These are phyloP conservation scores for Myxozyma lipomycoides DNA, from an alignment of 805 yeast species.

Conservation along the genomic window DNA sequence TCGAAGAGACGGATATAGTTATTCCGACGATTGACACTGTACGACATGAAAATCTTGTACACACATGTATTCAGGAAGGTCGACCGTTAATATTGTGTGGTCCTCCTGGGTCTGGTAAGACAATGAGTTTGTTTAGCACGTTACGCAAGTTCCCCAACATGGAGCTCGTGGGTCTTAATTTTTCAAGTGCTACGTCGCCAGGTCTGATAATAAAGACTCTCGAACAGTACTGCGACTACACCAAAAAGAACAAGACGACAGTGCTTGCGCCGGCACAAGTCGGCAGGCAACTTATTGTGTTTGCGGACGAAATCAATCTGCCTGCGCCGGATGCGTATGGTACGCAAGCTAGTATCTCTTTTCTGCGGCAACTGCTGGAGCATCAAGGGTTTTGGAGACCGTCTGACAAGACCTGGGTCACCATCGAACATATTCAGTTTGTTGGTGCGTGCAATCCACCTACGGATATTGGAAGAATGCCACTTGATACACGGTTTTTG, in stretches of 20 bases:
- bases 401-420: slow-evolving; percentile 60
- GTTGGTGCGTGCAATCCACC: slow-evolving; percentile 98
- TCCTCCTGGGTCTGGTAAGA: slow-evolving; percentile 96
- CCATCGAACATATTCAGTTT: slow-evolving; percentile 60
- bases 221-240: slow-evolving; percentile 68
- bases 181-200: slow-evolving; percentile 76
- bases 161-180: slow-evolving; percentile 66
- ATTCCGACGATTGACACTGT: slow-evolving; percentile 78
- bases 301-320: slow-evolving; percentile 88
- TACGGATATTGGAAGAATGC: slow-evolving; percentile 67
- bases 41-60: slow-evolving; percentile 59
- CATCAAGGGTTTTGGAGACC: slow-evolving; percentile 73
- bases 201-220: slow-evolving; percentile 56
- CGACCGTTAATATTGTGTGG: slow-evolving; percentile 75
- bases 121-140: slow-evolving; percentile 78
- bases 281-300: slow-evolving; percentile 72
- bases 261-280: slow-evolving; percentile 54
- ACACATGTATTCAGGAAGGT: slow-evolving; percentile 52
- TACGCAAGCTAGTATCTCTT: slow-evolving; percentile 64
- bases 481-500: slow-evolving; percentile 56
- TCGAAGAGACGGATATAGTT: slow-evolving; percentile 58
- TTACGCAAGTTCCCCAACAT: slow-evolving; percentile 54
- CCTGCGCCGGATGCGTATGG: slow-evolving; percentile 71
- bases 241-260: slow-evolving; percentile 49
- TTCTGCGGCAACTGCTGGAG: slow-evolving; percentile 72